Evolutionary conservation across 129 eudicot genomes (phyloP).

Genomic region (Ambrosia artemisiifolia): DNA sequence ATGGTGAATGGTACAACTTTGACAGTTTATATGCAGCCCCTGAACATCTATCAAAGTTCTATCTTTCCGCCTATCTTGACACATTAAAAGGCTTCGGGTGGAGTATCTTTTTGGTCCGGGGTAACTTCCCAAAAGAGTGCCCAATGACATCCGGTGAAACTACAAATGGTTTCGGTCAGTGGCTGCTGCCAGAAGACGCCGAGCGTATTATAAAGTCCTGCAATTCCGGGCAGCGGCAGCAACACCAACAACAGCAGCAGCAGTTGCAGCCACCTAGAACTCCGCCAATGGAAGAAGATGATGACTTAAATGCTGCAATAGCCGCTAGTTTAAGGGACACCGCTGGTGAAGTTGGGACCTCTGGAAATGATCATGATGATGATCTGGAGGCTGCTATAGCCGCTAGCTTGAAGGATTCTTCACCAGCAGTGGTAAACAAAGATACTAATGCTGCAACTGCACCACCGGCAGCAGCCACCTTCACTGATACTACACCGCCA

Average conservation of each 20-base stretch:
- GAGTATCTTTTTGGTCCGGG: slow-evolving; percentile 91
- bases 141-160: slow-evolving; percentile 79
- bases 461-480: background rate
- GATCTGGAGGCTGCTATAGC: slow-evolving; percentile 42
- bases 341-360: slow-evolving; percentile 29
- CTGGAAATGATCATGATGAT: slow-evolving; percentile 30
- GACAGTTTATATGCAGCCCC: slow-evolving; percentile 94
- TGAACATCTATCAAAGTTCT: slow-evolving; percentile 88
- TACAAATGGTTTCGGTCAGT: slow-evolving; percentile 82
- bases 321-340: slow-evolving; percentile 91
- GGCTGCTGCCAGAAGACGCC: slow-evolving; percentile 85
- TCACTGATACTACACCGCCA: slow-evolving; percentile 12
- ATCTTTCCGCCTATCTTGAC: slow-evolving; percentile 93
- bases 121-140: slow-evolving; percentile 89
- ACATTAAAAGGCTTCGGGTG: slow-evolving; percentile 85
- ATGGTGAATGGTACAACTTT: slow-evolving; percentile 98
- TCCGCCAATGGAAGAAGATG: slow-evolving; percentile 52
- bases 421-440: slow-evolving; percentile 15
- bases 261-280: slow-evolving; percentile 28
- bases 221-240: slow-evolving; percentile 42
- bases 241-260: slow-evolving; percentile 33
- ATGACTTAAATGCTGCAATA: slow-evolving; percentile 83
- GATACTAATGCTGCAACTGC: slow-evolving; percentile 13
- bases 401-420: slow-evolving; percentile 38
- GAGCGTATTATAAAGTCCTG: slow-evolving; percentile 70